Base-by-base conservation (phyloP, 495 filamentous ascomycete genomes). In the Penicillium angulare region DNA sequence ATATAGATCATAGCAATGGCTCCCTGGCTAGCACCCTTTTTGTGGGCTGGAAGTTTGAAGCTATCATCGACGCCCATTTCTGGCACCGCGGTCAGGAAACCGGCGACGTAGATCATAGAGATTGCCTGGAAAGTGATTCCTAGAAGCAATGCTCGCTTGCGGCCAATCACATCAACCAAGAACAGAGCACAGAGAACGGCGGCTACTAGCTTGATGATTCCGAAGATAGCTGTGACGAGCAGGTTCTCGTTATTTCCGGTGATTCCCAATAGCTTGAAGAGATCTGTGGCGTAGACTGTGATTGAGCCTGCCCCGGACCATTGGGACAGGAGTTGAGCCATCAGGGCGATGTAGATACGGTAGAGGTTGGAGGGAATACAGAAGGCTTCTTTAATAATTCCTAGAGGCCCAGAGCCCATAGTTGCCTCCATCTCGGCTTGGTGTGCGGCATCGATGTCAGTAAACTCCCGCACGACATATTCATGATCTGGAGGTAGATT, bases 131-230 rank as follows among this genome's bases (percentile, higher is more conserved):
- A 66, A 20, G 72, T 66, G 43, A 88, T 88, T 5, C 87, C 86
- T 1, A 83, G 51, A 8, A 84, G 69, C 0, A 90, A 71, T 2
- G 86, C 76, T 24, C 86, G 81, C 64, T 87, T 86, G 35, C 86
- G 84, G 5, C 86, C 86, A 54, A 88, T 84, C 41, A 86, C 74
- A 52, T 90, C 86, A 53, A 90, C 82, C 15, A 90, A 73, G 74
- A 89, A 87, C 10, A 88, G 69, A 7, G 85, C 84, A 57, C 85
- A 88, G 33, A 80, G 36, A 20, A 88, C 55, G 15, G 85, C 78
- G 0, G 85, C 78, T 7, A 79, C 61, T 47, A 89, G 76, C 52
- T 90, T 89, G 60, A 87, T 68, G 50, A 90, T 76, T 29, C 86
- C 86, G 45, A 88, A 88, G 23, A 90, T 76, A 13, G 79, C 86